phyloP scores from a whole-genome alignment of 805 yeast genomes.

The Candida loeiensis region DNA sequence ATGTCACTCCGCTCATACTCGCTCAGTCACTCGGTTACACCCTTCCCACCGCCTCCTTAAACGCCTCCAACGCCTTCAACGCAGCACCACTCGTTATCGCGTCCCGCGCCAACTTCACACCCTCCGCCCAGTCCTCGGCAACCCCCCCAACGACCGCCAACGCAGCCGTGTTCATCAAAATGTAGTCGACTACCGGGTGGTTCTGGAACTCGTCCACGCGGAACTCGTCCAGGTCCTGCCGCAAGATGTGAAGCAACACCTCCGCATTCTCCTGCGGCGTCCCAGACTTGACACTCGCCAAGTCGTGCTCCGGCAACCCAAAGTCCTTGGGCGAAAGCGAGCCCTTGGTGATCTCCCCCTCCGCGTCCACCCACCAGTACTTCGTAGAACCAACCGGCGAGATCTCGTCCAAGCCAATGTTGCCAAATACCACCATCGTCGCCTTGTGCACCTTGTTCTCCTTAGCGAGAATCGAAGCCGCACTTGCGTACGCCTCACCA shows the following conservation, averaged over 20 bases:
- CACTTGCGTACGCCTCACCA: conserved; percentile 82
- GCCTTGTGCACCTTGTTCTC: conserved; percentile 41
- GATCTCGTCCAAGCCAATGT: conserved; percentile 87
- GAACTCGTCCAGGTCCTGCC: conserved; percentile 45
- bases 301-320: conserved; percentile 69
- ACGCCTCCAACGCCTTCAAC: conserved; percentile 49
- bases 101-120: conserved; percentile 68
- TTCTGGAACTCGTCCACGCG: conserved; percentile 38
- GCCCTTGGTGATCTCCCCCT: conserved; percentile 41
- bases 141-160: conserved; percentile 74
- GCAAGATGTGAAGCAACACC: conserved; percentile 41
- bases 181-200: conserved; percentile 79
- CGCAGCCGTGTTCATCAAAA: conserved; percentile 86
- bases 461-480: conserved; percentile 62
- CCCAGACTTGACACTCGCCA: conserved; percentile 70
- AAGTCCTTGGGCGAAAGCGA: conserved; percentile 71
- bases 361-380: conserved; percentile 64
- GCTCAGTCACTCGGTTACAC: neutral
- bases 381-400: conserved; percentile 82
- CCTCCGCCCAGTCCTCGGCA: conserved; percentile 68
- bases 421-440: conserved; percentile 92
- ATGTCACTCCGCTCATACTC: neutral
- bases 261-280: conserved; percentile 84
- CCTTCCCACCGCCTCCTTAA: conserved; percentile 29
- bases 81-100: conserved; percentile 72